Evolutionary conservation across 495 filamentous ascomycete species (phyloP).

Genomic region (Penicillium simplicissimum): DNA sequence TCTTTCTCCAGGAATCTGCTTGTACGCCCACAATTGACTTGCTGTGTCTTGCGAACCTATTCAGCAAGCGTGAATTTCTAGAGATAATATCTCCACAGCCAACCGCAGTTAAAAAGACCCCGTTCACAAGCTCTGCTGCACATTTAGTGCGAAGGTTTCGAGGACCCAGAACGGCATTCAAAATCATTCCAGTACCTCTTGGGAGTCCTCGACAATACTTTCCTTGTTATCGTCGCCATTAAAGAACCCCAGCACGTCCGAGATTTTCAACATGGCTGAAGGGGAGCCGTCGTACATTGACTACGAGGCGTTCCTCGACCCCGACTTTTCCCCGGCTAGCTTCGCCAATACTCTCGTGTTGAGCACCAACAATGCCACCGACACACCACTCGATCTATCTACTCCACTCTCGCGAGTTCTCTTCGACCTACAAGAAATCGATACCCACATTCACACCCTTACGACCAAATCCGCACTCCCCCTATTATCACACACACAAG

Average conservation of each 20-base stretch:
- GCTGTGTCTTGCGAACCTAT: neutral
- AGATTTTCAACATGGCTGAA: conserved; percentile 35
- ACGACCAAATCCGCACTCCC: conserved; percentile 83
- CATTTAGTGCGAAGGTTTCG: neutral
- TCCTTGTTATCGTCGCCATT: neutral
- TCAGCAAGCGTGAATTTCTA: neutral
- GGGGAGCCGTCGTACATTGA: conserved; percentile 83
- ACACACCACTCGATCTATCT: conserved; percentile 86
- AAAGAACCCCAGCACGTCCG: neutral
- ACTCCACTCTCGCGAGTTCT: conserved; percentile 92
- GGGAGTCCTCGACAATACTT: neutral
- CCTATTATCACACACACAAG: conserved; percentile 74
- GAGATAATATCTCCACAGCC: neutral
- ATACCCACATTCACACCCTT: conserved; percentile 89
- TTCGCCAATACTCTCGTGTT: conserved; percentile 90
- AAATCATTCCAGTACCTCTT: neutral
- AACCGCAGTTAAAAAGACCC: neutral
- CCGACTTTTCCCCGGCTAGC: conserved; percentile 71
- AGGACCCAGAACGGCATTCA: neutral
- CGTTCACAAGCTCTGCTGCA: neutral
- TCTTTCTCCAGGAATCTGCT: conserved; percentile 13
- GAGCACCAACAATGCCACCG: conserved; percentile 86
- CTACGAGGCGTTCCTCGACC: conserved; percentile 88
- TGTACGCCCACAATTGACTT: neutral
- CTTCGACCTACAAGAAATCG: conserved; percentile 96